phyloP scores from a whole-genome alignment of 441 rosid species.

The Cnidoscolus chayamansa region DNA sequence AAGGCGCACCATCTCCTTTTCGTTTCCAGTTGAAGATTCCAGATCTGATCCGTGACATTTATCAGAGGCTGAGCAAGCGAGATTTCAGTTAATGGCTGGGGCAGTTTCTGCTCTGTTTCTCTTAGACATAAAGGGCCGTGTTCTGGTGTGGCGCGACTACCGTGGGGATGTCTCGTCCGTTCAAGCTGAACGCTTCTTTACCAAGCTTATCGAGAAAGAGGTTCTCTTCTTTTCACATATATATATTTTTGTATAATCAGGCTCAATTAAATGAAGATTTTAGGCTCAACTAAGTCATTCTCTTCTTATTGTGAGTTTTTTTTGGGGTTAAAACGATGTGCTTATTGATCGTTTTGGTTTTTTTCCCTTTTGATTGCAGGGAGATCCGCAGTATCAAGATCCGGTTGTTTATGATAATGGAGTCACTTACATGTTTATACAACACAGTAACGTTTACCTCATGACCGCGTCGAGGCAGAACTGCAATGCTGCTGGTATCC shows the following conservation, averaged over 20 bases:
- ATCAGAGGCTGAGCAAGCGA: not conserved
- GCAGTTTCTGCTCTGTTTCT: slow-evolving; percentile 97
- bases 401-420: slow-evolving; percentile 93
- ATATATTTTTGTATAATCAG: not conserved
- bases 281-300: not conserved
- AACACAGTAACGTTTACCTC: slow-evolving; percentile 80
- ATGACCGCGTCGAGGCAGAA: slow-evolving; percentile 88
- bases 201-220: slow-evolving; percentile 95
- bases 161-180: slow-evolving; percentile 90
- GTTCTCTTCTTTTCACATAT: slow-evolving; percentile 19
- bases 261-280: not conserved
- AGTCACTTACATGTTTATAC: slow-evolving; percentile 83
- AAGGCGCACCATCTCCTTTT: not conserved
- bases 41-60: slow-evolving; percentile 30
- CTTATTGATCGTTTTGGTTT: slow-evolving; percentile 8
- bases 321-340: not conserved
- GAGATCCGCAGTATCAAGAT: slow-evolving; percentile 90
- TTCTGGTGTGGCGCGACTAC: slow-evolving; percentile 97
- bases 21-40: not conserved
- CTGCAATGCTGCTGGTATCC: slow-evolving; percentile 91
- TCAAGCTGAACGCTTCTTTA: slow-evolving; percentile 95
- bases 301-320: not conserved
- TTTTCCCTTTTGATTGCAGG: slow-evolving; percentile 38
- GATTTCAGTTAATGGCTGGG: slow-evolving; percentile 55
- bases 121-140: slow-evolving; percentile 91